Evolutionary conservation across 2,329 filamentous ascomycete genomes (phyloP).

Genomic region (Aspergillus sp.): DNA sequence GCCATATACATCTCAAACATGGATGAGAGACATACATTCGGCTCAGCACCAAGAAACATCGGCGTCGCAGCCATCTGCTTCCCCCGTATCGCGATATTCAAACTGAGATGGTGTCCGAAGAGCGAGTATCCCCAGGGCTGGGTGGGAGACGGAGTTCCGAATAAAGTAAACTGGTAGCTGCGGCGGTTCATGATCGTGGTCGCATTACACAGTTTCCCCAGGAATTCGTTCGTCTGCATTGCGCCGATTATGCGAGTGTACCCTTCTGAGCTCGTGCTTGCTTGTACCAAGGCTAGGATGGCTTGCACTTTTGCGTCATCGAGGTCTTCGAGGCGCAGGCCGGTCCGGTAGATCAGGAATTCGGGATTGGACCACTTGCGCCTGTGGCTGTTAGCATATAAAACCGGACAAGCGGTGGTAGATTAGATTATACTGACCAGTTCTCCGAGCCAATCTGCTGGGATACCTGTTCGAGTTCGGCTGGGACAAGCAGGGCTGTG

Average conservation of each 20-base stretch:
- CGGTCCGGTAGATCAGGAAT: neutral
- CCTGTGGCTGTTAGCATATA: neutral
- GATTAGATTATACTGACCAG: neutral
- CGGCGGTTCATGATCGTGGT: neutral
- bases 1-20: too few species aligned
- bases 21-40: neutral
- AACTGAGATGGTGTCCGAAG: neutral
- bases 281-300: neutral
- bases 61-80: neutral
- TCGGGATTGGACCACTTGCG: slow-evolving; percentile 7
- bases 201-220: neutral
- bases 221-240: slow-evolving; percentile 2
- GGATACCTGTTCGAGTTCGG: neutral
- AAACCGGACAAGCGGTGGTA: too few species aligned
- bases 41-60: neutral
- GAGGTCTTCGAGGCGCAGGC: neutral
- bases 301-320: neutral
- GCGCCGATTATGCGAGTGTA: neutral
- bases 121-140: neutral
- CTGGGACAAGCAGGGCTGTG: neutral
- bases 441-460: neutral
- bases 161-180: neutral
- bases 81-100: neutral
- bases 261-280: neutral
- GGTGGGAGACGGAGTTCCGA: neutral